Evolutionary conservation across 805 yeast species (phyloP).

Genomic region (Wickerhamiella allomyrinae): DNA sequence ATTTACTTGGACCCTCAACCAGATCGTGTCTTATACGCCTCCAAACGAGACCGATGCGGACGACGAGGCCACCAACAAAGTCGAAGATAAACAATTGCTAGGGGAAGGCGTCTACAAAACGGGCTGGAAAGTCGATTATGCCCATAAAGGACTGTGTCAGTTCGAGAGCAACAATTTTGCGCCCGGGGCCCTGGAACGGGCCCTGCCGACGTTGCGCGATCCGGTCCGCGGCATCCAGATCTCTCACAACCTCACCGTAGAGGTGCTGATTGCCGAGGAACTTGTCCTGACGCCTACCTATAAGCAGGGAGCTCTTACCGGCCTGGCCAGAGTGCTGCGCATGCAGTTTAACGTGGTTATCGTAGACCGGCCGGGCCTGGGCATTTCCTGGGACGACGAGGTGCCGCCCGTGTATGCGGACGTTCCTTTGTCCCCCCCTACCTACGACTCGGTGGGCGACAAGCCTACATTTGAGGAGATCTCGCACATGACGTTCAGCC

Average conservation of each 20-base stretch:
- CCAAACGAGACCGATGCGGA: constrained; percentile 1
- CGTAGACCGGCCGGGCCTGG: constrained; percentile 87
- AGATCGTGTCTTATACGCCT: background rate
- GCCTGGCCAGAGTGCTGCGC: constrained; percentile 84
- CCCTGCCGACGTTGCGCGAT: constrained; percentile 44
- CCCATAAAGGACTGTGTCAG: constrained; percentile 66
- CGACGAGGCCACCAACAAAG: constrained; percentile 6
- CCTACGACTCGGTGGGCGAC: constrained; percentile 34
- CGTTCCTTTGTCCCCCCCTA: constrained; percentile 80
- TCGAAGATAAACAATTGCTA: constrained; percentile 60
- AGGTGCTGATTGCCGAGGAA: constrained; percentile 92
- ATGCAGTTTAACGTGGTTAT: constrained; percentile 83
- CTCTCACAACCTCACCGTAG: constrained; percentile 63
- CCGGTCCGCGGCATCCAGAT: constrained; percentile 66
- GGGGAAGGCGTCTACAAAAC: constrained; percentile 67
- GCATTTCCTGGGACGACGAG: constrained; percentile 97
- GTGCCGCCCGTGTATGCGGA: constrained; percentile 94
- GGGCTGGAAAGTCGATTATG: constrained; percentile 94
- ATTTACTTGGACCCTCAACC: background rate
- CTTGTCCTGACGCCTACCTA: constrained; percentile 17
- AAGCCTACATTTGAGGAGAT: constrained; percentile 19
- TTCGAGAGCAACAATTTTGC: constrained; percentile 27
- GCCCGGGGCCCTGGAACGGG: constrained; percentile 13
- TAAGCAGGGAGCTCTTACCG: constrained; percentile 39
- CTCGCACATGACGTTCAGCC: constrained; percentile 15